A percentile compares a stretch with the other conserved stretches of the same genome.
Evolutionary conservation across 805 yeast genomes (phyloP).

Genomic region (Cyberlindnera euphorbiae): DNA sequence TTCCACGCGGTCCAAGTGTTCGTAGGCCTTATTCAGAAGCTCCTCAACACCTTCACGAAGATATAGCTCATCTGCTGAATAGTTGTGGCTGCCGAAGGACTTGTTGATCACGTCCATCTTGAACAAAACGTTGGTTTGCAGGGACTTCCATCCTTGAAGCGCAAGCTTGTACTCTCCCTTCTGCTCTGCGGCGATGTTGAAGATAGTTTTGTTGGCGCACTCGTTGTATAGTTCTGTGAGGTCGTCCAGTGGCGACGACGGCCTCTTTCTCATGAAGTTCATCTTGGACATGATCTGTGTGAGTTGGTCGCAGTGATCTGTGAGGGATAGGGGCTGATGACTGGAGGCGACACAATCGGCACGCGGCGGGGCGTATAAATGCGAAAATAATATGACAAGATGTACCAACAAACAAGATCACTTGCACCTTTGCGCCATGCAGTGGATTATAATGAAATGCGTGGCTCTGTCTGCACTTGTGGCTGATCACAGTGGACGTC

Average conservation of each 20-base stretch:
- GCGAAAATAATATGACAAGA: too few relatives aligned
- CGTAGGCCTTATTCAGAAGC: conserved; percentile 24
- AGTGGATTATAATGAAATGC: too few relatives aligned
- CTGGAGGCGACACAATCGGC: too few relatives aligned
- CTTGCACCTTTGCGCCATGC: too few relatives aligned
- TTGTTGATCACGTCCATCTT: conserved; percentile 51
- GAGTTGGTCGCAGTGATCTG: too few relatives aligned
- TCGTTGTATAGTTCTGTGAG: conserved; percentile 58
- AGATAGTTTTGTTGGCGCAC: conserved; percentile 53
- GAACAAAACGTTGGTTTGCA: conserved; percentile 57
- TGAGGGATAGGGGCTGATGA: too few relatives aligned
- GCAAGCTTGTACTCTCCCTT: conserved; percentile 48
- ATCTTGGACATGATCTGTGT: conserved; percentile 28
- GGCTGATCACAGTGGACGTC: too few relatives aligned
- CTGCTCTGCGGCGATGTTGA: conserved; percentile 56
- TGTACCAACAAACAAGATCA: too few relatives aligned
- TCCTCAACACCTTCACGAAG: conserved; percentile 28
- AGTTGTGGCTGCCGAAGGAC: conserved; percentile 29
- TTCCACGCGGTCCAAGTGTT: conserved; percentile 36
- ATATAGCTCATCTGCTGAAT: conserved; percentile 41
- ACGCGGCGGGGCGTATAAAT: too few relatives aligned
- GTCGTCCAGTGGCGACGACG: conserved; percentile 55
- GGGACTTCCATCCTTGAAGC: conserved; percentile 65
- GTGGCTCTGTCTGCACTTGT: too few relatives aligned
- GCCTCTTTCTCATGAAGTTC: conserved; percentile 52